Conservation (phyloP, 306 rosid species). For the Oemleria cerasiformis region DNA sequence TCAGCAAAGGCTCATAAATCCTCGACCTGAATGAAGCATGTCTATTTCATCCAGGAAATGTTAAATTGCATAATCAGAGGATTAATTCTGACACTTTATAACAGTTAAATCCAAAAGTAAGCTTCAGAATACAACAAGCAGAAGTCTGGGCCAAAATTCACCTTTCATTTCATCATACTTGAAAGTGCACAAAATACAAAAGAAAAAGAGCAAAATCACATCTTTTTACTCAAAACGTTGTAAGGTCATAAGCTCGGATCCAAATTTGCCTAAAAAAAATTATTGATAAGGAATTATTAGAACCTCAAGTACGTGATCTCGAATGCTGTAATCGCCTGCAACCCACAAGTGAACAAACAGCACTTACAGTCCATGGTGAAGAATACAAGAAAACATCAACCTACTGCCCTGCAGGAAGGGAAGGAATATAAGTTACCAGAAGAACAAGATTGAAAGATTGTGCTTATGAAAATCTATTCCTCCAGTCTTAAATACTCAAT, state of each 20-base stretch:
- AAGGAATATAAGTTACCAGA: neutral
- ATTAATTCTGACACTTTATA: too few relatives aligned
- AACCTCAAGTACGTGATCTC: neutral
- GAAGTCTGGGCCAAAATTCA: too few relatives aligned
- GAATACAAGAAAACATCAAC: neutral
- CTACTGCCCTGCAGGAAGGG: neutral
- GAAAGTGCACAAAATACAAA: too few relatives aligned
- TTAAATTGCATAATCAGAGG: too few relatives aligned
- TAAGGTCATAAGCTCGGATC: neutral
- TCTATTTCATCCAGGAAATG: too few relatives aligned
- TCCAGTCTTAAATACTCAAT: neutral
- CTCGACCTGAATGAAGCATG: neutral
- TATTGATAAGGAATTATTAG: neutral
- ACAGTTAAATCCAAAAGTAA: too few relatives aligned
- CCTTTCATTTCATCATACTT: too few relatives aligned
- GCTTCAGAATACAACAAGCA: too few relatives aligned
- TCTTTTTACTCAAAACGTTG: neutral
- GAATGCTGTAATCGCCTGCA: neutral
- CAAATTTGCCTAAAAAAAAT: neutral
- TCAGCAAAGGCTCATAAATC: conserved; percentile 11
- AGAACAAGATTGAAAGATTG: too few relatives aligned
- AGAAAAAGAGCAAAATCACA: too few relatives aligned
- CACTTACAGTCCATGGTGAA: neutral
- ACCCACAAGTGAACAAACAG: neutral
- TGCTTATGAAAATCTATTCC: neutral